Evolutionary conservation across 2,329 filamentous ascomycete species (phyloP), one percentile per base, ranked within the genome.

Genomic region (Zymoseptoria pseudotritici): DNA sequence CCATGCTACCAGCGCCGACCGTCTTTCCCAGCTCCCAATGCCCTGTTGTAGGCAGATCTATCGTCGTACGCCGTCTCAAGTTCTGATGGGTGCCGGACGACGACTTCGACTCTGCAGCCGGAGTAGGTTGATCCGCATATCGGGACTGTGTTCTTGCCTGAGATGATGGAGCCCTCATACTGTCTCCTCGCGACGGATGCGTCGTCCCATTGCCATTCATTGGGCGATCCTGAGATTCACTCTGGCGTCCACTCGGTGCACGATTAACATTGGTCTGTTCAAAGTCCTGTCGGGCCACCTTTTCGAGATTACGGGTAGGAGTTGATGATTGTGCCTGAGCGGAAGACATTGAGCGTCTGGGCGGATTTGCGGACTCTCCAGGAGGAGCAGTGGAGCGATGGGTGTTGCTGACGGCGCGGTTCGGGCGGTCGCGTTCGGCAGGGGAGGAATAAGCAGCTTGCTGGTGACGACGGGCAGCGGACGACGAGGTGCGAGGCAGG

Each of bases 1-100:
- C 94, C 94, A 99, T 99, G 75, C 93, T 97, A 55, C 94, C 94
- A 57, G 92, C 91, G 61, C 94, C 94, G 70, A 99, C 94, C 3
- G 94, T 97, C 80, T 97, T 97, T 61, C 93, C 93, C 56, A 99
- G 80, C 58, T 91, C 86, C 91, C 93, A 99, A 79, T 92, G 91
- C 60, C 94, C 94, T 11, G 92, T 91, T 53, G 89, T 86, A 21
- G 56, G 53, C 2, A 92, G 91, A 56, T 89, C 90, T 72, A 99
- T 96, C 50, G 90, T 93, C 11, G 93, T 97, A 69, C 86, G 78
- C 66, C 85, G 78, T 58, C 80, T 76, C 11, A 80, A 75, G 60
- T 78, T 78, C 21, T 74, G 66, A 29, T 65, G 61, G 13, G 58
- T 52, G 52, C 53, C 54, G 55, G 65, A 70, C 19, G 58, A 50